Percentiles rank a stretch among this genome's conserved stretches.
These are phyloP conservation scores for Aspergillus alliaceus DNA, from an alignment of 2,329 filamentous ascomycete species.

Conservation along the genomic window DNA sequence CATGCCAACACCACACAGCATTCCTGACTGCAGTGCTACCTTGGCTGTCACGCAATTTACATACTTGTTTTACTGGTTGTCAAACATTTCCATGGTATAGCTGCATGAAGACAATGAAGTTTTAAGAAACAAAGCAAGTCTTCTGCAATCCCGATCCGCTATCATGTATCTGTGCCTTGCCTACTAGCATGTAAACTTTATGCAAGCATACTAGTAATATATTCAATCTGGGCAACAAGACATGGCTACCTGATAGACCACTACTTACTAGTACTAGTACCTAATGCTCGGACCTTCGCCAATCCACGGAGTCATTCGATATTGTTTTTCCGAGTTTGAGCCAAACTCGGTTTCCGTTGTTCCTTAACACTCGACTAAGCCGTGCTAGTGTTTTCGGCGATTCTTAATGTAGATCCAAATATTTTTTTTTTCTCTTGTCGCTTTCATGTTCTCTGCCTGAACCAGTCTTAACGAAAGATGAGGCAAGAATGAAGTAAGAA, in stretches of 20 bases:
- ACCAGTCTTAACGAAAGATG: not conserved
- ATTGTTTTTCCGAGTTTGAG: not conserved
- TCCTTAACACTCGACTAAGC: not conserved
- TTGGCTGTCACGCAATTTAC: constrained; percentile 2
- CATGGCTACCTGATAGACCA: not conserved
- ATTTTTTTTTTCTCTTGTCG: not conserved
- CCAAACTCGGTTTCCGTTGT: not conserved
- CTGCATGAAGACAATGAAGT: not conserved
- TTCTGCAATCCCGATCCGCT: not conserved
- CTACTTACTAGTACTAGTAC: too few relatives aligned
- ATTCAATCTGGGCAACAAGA: not conserved
- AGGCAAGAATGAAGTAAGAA: not conserved
- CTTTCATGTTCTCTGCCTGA: not conserved
- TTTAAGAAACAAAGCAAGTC: not conserved
- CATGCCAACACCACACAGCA: constrained; percentile 1
- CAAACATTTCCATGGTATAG: not conserved
- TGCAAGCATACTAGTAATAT: not conserved
- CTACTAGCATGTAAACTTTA: too few relatives aligned
- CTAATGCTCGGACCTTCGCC: too few relatives aligned
- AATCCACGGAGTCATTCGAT: too few relatives aligned
- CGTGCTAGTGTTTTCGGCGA: not conserved
- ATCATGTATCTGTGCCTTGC: not conserved
- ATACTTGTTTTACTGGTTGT: not conserved
- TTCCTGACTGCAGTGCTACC: constrained; percentile 13
- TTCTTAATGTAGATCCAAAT: too few relatives aligned